phyloP scores from a whole-genome alignment of 352 stramenopile species.

The Globisporangium megalacanthum region DNA sequence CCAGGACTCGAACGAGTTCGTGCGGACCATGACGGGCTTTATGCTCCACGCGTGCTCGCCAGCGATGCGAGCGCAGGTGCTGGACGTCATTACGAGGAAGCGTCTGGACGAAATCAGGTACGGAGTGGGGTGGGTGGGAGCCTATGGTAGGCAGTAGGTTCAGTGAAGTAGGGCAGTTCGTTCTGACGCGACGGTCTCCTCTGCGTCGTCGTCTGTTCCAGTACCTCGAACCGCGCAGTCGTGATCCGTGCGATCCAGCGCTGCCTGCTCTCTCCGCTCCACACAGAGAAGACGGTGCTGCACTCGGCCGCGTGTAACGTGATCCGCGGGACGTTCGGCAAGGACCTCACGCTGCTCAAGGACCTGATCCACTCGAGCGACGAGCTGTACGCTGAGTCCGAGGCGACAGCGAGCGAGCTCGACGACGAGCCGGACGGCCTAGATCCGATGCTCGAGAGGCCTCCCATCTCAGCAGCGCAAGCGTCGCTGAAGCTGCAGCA shows the following conservation, averaged over 20 bases:
- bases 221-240: constrained; percentile 64
- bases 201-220: too few relatives aligned
- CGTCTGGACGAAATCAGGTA: constrained; percentile 62
- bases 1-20: constrained; percentile 66
- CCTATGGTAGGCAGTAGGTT: too few relatives aligned
- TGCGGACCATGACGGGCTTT: constrained; percentile 80
- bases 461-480: not conserved
- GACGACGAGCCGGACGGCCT: not conserved
- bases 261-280: constrained; percentile 62
- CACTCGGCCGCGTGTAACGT: constrained; percentile 69
- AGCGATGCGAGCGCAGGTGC: constrained; percentile 52
- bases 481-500: not conserved
- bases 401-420: not conserved
- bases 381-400: constrained; percentile 32
- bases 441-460: not conserved
- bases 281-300: constrained; percentile 58
- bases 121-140: not conserved
- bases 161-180: too few relatives aligned
- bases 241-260: constrained; percentile 78
- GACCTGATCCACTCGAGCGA: constrained; percentile 73
- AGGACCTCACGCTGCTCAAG: constrained; percentile 71
- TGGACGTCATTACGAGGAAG: constrained; percentile 70
- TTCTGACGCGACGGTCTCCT: too few relatives aligned
- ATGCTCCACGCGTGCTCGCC: constrained; percentile 73
- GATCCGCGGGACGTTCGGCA: constrained; percentile 57